phyloP scores from a whole-genome alignment of 2,329 filamentous ascomycete species.

The Blastomyces parvus region DNA sequence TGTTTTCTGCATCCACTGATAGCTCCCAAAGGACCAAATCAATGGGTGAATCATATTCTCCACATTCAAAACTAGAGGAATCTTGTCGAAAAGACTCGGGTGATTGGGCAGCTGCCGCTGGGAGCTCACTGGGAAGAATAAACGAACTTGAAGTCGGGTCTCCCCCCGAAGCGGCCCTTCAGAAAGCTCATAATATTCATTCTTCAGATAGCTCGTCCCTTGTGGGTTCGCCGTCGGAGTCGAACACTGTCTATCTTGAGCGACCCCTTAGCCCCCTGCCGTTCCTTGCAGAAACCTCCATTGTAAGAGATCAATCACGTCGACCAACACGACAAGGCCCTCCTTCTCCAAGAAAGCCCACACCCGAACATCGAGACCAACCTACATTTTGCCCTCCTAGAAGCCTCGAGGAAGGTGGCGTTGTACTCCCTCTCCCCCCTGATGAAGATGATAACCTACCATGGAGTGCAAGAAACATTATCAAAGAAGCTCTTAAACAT shows the following conservation, averaged over 20 bases:
- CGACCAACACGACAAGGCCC: background rate
- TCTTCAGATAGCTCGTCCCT: constrained; percentile 20
- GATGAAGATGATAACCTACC: constrained; percentile 27
- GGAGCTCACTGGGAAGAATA: constrained; percentile 13
- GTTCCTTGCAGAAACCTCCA: constrained; percentile 28
- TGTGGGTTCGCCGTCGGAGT: constrained; percentile 21
- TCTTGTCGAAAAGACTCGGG: constrained; percentile 16
- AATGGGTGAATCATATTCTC: constrained; percentile 42
- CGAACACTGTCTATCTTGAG: constrained; percentile 34
- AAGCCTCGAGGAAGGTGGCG: background rate
- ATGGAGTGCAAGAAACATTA: constrained; percentile 32
- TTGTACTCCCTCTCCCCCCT: constrained; percentile 23
- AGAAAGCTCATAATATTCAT: constrained; percentile 17
- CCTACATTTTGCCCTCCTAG: background rate
- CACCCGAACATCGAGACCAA: constrained; percentile 1
- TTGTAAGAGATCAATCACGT: background rate
- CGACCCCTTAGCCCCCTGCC: constrained; percentile 32
- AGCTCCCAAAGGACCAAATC: constrained; percentile 46
- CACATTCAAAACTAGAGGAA: constrained; percentile 23
- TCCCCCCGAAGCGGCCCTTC: constrained; percentile 11
- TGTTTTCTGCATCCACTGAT: constrained; percentile 54
- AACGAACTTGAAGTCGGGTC: constrained; percentile 16
- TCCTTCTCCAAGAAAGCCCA: background rate
- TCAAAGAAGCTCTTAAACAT: constrained; percentile 33
- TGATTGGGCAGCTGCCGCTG: constrained; percentile 19